Evolutionary conservation across 345 rosid species (phyloP), one percentile per base, ranked within the genome.

Genomic region (Cardiospermum halicacabum): DNA sequence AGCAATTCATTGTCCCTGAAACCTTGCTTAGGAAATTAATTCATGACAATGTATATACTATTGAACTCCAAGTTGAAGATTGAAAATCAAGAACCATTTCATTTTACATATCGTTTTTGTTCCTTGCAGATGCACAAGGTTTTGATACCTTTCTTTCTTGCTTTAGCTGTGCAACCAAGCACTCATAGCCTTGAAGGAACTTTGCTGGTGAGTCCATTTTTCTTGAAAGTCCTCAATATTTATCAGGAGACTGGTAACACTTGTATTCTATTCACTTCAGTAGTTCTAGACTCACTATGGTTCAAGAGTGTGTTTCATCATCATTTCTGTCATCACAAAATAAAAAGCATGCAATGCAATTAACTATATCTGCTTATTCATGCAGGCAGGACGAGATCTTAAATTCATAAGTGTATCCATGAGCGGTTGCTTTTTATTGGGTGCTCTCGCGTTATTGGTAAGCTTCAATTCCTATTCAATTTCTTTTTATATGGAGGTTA

Each of bases 151-250:
- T 93, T 64, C 76, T 88, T 88, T 56, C 64, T 86, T 60, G 92
- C 90, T 24, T 74, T 90, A 54, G 79, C 76, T 11, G 80, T 83
- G 65, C 78, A 92, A 21, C 90, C 97, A 2, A 74, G 81, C 73
- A 85, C 83, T 59, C 92, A 82, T 69, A 74, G 96, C 75, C 85
- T 90, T 22, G 98, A 93, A 74, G 98, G 97, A 60, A 82, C 97
- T 21, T 69, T 90, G 75, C 72, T 90, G 90, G 98, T 90, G 81
- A 42, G 76, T 45, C 39, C 47, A 16, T 26, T 65, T 51, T 53
- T 21, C 13, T 9, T 13, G 12, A 15, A 21, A 31, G 15, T 16
- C 25, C 60, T 2, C 11, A 2, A 24, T 27, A 32, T 25, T 55
- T 28, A 3, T 26, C 62, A n/a, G 28, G 1, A 58, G 39, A 28